Base-by-base conservation (phyloP, 208 protist species). In the Endotrypanum monterogeii region DNA sequence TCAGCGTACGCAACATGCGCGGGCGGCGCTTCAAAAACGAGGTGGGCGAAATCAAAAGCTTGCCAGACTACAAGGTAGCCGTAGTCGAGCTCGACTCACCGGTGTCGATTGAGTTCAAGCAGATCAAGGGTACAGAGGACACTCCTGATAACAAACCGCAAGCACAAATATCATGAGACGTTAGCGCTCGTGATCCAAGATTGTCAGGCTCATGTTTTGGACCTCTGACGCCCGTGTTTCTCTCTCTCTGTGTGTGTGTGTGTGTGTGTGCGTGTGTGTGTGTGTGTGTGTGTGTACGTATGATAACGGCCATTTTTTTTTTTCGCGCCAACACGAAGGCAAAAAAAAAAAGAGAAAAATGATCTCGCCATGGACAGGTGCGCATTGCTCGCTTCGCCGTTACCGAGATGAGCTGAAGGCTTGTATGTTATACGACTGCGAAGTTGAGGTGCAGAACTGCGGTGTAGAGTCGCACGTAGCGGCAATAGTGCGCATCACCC, bases 121-220 rank as follows among this genome's bases (percentile, higher is more conserved):
- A 94, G 66, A 91, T 96, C 73, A 96, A 96, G 83, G 92, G 89
- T 57, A 93, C 92, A 0, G 89, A 94, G 78, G 92, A 96, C 66
- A 94, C 89, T 3, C 88, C 88, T 0, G 92, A 96, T 65, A 96
- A 92, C 68, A 89, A 85, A 56, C 86, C 91, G 32, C 84, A 92
- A 66, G 73, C 85, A 3, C 83, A 87, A 78, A 85, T 92, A 35
- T 73, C 86, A 44, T 86, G 82, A 54, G 68, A 25, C 25, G n/a
- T 37, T 35, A 23, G 20, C 28, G 58, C 5, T 12, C 2, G 9
- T 63, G 20, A n/a, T 11, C 14, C 20, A 46, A 63, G 9, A 30
- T 28, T 32, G 8, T 46, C 58, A 9, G 35, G 0, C 35, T 11
- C 0, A 12, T 41, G 32, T 41, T 8, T 11, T 28, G 35, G 11